Percentiles rank a stretch among this genome's conserved stretches.
Conservation (phyloP, 371 early-diverging fungal genomes). For the Sporodiniella umbellata region DNA sequence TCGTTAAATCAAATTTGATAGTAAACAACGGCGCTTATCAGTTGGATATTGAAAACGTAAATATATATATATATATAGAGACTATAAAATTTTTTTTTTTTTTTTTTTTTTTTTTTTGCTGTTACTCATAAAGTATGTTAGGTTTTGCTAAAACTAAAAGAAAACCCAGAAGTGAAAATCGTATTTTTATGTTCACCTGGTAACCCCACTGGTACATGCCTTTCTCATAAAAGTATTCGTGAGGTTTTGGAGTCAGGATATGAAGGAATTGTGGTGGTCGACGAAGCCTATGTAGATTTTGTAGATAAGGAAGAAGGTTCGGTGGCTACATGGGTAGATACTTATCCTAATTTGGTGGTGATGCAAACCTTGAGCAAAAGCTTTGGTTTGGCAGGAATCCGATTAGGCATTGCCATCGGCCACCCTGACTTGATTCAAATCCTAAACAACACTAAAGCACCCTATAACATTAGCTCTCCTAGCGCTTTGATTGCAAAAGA, state of each 20-base stretch:
- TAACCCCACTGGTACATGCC: constrained; percentile 93
- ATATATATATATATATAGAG: neutral
- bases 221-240: constrained; percentile 69
- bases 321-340: constrained; percentile 71
- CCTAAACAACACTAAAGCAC: constrained; percentile 96
- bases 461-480: constrained; percentile 93
- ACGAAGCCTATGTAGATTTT: constrained; percentile 99
- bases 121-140: no score
- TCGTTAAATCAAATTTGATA: constrained; percentile 78
- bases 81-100: neutral
- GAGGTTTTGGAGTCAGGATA: constrained; percentile 62
- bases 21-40: constrained; percentile 82
- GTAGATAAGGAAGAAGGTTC: constrained; percentile 61
- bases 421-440: constrained; percentile 76
- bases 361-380: constrained; percentile 96
- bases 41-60: constrained; percentile 73
- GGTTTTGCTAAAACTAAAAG: constrained; percentile 58
- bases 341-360: constrained; percentile 92
- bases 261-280: constrained; percentile 89
- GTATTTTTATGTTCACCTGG: constrained; percentile 96
- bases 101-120: no score
- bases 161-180: constrained; percentile 79
- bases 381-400: constrained; percentile 95
- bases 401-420: constrained; percentile 85
- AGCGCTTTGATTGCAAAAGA: constrained; percentile 76